phyloP scores from a whole-genome alignment of 1,284 basidiomycete species.

The Thecaphora thlaspeos region DNA sequence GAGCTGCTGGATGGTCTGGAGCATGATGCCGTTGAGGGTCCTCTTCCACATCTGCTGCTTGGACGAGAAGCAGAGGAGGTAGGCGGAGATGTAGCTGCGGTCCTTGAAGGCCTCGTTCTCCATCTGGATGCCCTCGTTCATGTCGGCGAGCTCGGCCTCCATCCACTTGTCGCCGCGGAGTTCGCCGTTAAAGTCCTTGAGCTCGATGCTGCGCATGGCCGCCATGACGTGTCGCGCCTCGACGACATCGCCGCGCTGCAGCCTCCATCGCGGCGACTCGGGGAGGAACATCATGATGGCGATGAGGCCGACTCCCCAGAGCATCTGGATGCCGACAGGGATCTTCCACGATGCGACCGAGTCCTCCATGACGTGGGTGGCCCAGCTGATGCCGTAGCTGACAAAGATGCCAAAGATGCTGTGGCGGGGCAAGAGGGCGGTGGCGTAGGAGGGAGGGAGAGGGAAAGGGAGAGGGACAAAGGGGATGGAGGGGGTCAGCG shows the following conservation, averaged over 20 bases:
- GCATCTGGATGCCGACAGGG: conserved; percentile 70
- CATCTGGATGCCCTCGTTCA: conserved; percentile 67
- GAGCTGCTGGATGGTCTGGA: conserved; percentile 74
- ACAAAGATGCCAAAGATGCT: conserved; percentile 67
- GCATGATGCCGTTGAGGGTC: conserved; percentile 69
- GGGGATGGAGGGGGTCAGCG: too few relatives aligned
- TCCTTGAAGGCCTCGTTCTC: conserved; percentile 65
- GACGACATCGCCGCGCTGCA: conserved; percentile 69
- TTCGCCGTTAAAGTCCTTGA: conserved; percentile 67
- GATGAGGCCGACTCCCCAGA: conserved; percentile 60
- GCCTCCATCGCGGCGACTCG: conserved; percentile 78
- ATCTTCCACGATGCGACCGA: conserved; percentile 62
- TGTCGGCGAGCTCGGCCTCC: conserved; percentile 62
- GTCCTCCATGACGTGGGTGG: conserved; percentile 29
- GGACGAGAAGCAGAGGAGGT: conserved; percentile 67
- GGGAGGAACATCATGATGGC: conserved; percentile 63
- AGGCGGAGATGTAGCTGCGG: conserved; percentile 67
- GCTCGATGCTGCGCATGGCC: conserved; percentile 62
- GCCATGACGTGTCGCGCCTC: conserved; percentile 68
- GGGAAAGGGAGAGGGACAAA: too few relatives aligned
- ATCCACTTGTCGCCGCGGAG: conserved; percentile 67
- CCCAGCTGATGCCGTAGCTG: conserved; percentile 65
- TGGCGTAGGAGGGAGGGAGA: neutral
- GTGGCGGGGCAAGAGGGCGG: too few relatives aligned
- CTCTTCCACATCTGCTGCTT: conserved; percentile 69